phyloP scores from a whole-genome alignment of 345 rosid species.

The Murraya koenigii region DNA sequence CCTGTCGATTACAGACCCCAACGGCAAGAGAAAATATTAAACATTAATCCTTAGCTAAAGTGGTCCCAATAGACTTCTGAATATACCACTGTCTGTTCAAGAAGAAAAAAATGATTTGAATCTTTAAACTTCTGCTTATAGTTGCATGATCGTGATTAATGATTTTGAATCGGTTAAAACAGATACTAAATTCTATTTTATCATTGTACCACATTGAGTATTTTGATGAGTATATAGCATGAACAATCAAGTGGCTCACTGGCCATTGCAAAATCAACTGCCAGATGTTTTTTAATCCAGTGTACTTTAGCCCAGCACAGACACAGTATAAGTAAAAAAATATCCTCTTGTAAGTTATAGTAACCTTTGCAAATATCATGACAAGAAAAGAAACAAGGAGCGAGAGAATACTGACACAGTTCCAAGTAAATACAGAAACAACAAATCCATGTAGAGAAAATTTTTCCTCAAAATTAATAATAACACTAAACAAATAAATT shows the following conservation, averaged over 20 bases:
- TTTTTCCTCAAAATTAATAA: background rate
- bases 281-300: no score
- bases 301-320: background rate
- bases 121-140: background rate
- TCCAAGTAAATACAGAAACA: background rate
- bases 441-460: background rate
- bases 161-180: background rate
- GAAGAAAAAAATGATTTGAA: no score
- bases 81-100: no score
- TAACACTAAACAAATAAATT: background rate
- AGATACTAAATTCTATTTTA: background rate
- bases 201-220: background rate
- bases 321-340: no score
- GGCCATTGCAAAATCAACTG: background rate
- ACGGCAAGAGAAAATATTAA: conserved; percentile 9
- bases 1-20: conserved; percentile 1
- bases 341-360: no score
- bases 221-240: background rate
- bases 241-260: background rate
- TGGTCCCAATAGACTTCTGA: no score
- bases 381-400: no score
- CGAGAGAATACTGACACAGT: no score
- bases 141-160: background rate
- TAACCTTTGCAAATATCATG: no score
- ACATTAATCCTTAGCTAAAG: background rate